phyloP scores from a whole-genome alignment of 257 asterid genomes.

The Vinca minor region DNA sequence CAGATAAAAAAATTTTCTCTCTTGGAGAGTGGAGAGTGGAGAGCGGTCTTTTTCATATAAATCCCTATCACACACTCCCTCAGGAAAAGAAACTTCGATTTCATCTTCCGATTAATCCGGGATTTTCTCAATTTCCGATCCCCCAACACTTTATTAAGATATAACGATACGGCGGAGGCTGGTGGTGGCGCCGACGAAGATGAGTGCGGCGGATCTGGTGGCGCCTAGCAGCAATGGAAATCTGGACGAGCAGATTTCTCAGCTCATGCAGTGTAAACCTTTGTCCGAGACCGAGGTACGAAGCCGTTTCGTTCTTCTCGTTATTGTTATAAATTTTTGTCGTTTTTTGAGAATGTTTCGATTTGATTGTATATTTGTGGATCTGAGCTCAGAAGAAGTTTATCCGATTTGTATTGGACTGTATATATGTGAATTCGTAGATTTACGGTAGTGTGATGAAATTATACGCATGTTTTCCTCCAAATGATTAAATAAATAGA shows the following conservation, averaged over 20 bases:
- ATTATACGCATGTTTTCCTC: no score
- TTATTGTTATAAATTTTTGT: no score
- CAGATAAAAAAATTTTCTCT: background rate
- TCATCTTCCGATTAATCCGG: background rate
- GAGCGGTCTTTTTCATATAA: conserved; percentile 18
- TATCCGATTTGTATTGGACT: background rate
- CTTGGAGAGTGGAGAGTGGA: no score
- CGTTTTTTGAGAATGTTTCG: background rate
- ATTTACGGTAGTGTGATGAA: background rate
- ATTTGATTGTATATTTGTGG: background rate
- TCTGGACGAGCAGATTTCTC: conserved; percentile 86
- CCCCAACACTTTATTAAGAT: background rate
- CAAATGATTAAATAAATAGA: conserved; percentile 2
- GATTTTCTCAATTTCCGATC: conserved; percentile 3
- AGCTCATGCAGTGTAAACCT: conserved; percentile 97
- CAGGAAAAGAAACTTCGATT: conserved; percentile 7
- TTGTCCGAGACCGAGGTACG: conserved; percentile 88
- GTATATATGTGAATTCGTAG: background rate
- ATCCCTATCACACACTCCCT: conserved; percentile 1
- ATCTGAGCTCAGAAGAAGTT: conserved; percentile 1
- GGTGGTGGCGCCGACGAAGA: no score
- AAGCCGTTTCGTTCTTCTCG: background rate
- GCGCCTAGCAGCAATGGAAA: conserved; percentile 65
- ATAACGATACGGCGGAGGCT: background rate
- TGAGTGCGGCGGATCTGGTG: conserved; percentile 91